Evolutionary conservation across 2,329 filamentous ascomycete genomes (phyloP), one percentile per base, ranked within the genome.

Genomic region (Pseudopyrenochaeta lycopersici): DNA sequence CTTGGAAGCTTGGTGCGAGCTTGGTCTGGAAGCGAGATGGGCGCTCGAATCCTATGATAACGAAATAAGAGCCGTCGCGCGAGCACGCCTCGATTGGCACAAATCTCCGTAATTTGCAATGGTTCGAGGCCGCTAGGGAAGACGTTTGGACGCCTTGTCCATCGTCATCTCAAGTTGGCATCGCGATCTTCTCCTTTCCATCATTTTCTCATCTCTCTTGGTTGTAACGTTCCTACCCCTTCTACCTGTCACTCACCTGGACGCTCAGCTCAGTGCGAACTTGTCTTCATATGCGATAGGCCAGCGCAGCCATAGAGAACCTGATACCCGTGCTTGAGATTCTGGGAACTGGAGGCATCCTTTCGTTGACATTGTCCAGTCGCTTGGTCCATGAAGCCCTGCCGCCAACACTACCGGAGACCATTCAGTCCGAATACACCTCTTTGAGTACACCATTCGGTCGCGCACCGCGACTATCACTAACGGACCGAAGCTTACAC

Each of bases 21-120:
- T 54, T 60, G 42, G 32, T 49, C 42, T 30, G 33, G 20, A 53
- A 58, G 54, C 63, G 60, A 63, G 45, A 62, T 58, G 46, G 51
- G 55, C 54, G 50, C 54, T 62, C 52, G 46, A 49, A 58, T 52
- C 52, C 42, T 39, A 38, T 40, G 21, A 47, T 43, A 35, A 30
- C 6, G 23, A 31, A 42, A 31, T 30, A 18, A 14, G 31, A 57
- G 36, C 44, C 29, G 14, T 52, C 38, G 49, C 30, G 41, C 50
- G 50, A 46, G 32, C 43, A 44, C 41, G 45, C 43, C 33, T 29
- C n/a, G 29, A 51, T 58, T 54, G 39, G 51, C 45, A 29, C 38
- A 36, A 36, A 29, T 14, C 7, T 18, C 20, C 32, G 32, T 32
- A 15, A 44, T 44, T 44, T 14, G 29, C 9, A 11, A 9, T n/a